Evolutionary conservation across 78 protist genomes (phyloP), one percentile per base, ranked within the genome.

Genomic region (Thecamonas trahens): DNA sequence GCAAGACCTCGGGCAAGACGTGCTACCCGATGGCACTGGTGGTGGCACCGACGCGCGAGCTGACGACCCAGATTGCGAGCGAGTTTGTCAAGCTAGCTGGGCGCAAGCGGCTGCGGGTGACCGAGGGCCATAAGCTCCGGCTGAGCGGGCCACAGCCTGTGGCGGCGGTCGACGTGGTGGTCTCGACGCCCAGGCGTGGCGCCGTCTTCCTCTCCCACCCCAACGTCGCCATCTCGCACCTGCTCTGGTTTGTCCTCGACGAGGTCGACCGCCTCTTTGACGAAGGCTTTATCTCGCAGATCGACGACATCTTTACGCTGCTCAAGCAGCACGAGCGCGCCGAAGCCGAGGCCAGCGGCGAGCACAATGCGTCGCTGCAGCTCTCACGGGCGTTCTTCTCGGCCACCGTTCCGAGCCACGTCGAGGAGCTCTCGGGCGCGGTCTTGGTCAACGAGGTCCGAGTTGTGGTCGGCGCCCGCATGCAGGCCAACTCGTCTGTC

Each of bases 181-280:
- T 90, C 49, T 61, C 86, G n/a, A 84, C 94, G 52, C 94, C 91
- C 32, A 42, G 70, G 81, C 70, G 88, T 18, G 54, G 86, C 35
- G 88, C 84, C 28, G 22, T 64, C 50, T 52, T 83, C 38, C 1
- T 80, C 18, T n/a, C 17, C 13, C 11, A 40, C 11, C 8, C 2
- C 14, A 0, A 0, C 2, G 50, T 50, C 17, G n/a, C 0, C 13
- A 50, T 79, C 7, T 0, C 67, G 20, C 50, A 31, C 20, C 13
- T 14, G 8, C 8, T 15, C 68, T 39, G 61, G 71, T 72, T 92
- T 31, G 84, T 90, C 38, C 60, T 89, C 49, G 96, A 92, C 58
- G 96, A 92, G 69, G 96, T 91, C 31, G 96, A 92, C 67, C 50
- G 44, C 59, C 83, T 92, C 42, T 80, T 91, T 53, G 89, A 76